Evolutionary conservation across 2,329 filamentous ascomycete species (phyloP).

Genomic region (Pseudopithomyces maydicus): DNA sequence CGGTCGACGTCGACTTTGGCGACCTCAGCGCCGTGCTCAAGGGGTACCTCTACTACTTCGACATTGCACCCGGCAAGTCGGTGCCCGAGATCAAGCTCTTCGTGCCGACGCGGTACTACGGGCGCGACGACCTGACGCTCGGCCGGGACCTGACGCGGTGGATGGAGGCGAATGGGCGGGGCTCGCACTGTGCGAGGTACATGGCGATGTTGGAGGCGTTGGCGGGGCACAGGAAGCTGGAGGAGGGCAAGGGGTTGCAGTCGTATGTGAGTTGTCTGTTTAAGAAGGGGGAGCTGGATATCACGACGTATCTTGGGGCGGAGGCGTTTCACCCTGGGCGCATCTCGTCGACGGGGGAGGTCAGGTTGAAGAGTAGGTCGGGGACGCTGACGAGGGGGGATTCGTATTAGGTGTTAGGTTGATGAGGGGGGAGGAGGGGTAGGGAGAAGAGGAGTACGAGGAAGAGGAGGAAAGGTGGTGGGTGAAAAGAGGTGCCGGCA

Average conservation of each 20-base stretch:
- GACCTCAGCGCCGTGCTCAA: not conserved
- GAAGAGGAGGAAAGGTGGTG: no score
- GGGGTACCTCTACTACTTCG: slow-evolving; percentile 30
- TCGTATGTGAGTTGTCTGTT: not conserved
- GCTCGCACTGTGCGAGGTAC: not conserved
- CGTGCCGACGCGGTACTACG: slow-evolving; percentile 18
- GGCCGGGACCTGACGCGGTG: slow-evolving; percentile 4
- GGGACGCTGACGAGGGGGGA: no score
- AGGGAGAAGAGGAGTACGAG: no score
- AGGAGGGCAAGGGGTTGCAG: not conserved
- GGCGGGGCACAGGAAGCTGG: not conserved
- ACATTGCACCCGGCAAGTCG: slow-evolving; percentile 19
- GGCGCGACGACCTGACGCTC: slow-evolving; percentile 15
- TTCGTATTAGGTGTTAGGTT: no score
- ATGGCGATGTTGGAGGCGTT: not conserved
- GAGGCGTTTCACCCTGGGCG: not conserved
- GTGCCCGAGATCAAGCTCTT: slow-evolving; percentile 29
- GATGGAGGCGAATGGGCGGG: slow-evolving; percentile 9
- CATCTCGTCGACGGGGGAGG: no score
- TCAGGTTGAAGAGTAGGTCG: no score
- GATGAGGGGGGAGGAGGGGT: no score
- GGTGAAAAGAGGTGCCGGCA: no score
- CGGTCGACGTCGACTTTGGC: slow-evolving; percentile 1
- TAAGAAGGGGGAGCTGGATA: not conserved
- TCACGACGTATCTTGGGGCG: not conserved